These are phyloP conservation scores for Capronia epimyces DNA, from an alignment of 2,329 filamentous ascomycete genomes.

Conservation along the genomic window DNA sequence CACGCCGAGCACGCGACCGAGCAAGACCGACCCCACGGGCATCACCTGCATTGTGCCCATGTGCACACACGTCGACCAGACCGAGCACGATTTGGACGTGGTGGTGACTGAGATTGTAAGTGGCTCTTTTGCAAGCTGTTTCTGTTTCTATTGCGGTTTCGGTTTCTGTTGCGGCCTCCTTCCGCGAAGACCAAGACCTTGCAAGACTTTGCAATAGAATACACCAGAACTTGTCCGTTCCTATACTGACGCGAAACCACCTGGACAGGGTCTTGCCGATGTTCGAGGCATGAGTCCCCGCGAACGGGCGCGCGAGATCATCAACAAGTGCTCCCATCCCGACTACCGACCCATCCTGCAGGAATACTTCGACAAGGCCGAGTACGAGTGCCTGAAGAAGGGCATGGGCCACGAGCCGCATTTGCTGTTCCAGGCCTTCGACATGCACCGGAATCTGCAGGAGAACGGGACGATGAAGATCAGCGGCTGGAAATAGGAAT, in stretches of 20 bases:
- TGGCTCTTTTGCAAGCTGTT: background rate
- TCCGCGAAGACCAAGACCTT: background rate
- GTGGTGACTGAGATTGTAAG: conserved; percentile 62
- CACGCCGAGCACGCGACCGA: conserved; percentile 73
- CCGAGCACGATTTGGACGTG: conserved; percentile 87
- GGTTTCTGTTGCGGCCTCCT: background rate
- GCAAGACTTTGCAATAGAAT: background rate
- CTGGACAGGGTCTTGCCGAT: conserved; percentile 66
- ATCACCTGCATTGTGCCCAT: conserved; percentile 88
- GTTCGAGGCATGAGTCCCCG: conserved; percentile 74
- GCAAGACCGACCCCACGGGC: conserved; percentile 75
- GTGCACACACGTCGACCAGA: conserved; percentile 89
- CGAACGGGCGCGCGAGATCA: conserved; percentile 77
- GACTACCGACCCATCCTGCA: conserved; percentile 75
- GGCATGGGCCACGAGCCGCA: conserved; percentile 87
- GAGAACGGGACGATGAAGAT: conserved; percentile 90
- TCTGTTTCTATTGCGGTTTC: too few species aligned
- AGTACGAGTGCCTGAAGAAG: conserved; percentile 76
- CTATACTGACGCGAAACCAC: too few species aligned
- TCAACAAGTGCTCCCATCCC: conserved; percentile 79
- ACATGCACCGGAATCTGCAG: conserved; percentile 78
- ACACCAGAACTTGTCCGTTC: too few species aligned
- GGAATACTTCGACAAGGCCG: conserved; percentile 79
- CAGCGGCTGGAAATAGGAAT: conserved; percentile 56
- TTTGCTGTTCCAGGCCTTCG: conserved; percentile 76